phyloP scores from a whole-genome alignment of 495 filamentous ascomycete genomes.

The Clavariopsis aquatica region DNA sequence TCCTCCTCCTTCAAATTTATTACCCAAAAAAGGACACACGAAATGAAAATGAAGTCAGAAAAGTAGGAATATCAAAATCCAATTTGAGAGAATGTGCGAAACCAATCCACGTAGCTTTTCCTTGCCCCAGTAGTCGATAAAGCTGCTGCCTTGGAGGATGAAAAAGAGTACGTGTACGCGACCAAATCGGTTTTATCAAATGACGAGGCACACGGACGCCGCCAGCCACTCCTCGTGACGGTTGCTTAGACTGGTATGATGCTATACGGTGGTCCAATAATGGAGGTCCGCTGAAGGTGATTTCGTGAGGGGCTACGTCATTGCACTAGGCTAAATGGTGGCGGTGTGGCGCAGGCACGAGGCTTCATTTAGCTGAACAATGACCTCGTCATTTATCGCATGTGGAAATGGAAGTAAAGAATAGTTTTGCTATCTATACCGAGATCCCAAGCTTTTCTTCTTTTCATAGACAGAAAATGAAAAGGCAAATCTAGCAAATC shows the following conservation, averaged over 20 bases:
- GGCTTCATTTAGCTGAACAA: not conserved
- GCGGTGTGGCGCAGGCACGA: constrained; percentile 18
- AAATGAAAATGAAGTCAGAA: not conserved
- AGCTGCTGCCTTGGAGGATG: constrained; percentile 28
- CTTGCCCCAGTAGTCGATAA: not conserved
- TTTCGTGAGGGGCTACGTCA: constrained; percentile 11
- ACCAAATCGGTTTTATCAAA: constrained; percentile 12
- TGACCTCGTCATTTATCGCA: no score
- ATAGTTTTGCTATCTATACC: not conserved
- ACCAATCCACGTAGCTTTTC: not conserved
- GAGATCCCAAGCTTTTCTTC: not conserved
- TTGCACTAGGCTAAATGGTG: constrained; percentile 1
- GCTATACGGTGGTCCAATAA: constrained; percentile 2
- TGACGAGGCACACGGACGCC: constrained; percentile 12
- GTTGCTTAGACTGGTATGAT: constrained; percentile 5
- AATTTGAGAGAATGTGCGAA: not conserved
- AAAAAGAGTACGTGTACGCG: constrained; percentile 15
- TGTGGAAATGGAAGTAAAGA: no score
- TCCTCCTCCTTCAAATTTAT: not conserved
- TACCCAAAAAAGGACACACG: not conserved
- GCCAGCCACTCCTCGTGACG: constrained; percentile 16
- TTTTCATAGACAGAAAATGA: not conserved
- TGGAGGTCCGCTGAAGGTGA: not conserved
- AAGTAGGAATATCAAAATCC: not conserved
- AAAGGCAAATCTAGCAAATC: not conserved